These are phyloP conservation scores for Candolleomyces efflorescens DNA, from an alignment of 768 basidiomycete species.

Conservation along the genomic window DNA sequence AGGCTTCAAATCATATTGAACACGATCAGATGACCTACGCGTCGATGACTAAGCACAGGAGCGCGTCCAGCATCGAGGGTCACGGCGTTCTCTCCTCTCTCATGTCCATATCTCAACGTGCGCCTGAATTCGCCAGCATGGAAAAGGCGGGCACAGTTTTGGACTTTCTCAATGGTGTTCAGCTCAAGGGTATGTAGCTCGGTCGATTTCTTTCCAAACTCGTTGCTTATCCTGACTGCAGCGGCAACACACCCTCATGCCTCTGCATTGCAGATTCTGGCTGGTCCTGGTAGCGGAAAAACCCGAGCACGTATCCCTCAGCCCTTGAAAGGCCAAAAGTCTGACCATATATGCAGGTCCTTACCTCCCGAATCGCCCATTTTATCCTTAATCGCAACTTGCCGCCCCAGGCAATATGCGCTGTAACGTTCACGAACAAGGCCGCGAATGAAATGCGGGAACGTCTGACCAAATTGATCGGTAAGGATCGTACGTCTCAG, in stretches of 20 bases:
- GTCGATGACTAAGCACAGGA: no score
- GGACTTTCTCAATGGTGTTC: conserved; percentile 30
- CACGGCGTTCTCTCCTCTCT: no score
- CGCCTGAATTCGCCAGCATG: neutral
- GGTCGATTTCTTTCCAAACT: neutral
- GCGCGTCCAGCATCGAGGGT: no score
- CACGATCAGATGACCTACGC: no score
- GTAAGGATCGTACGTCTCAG: conserved; percentile 46
- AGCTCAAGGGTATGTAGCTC: conserved; percentile 30
- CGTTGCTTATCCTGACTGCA: conserved; percentile 24
- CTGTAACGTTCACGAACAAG: conserved; percentile 88
- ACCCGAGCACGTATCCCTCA: conserved; percentile 39
- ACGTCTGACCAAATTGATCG: conserved; percentile 64
- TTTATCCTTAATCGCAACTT: conserved; percentile 51
- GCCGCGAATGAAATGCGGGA: conserved; percentile 85
- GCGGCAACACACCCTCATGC: conserved; percentile 64
- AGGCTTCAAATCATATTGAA: no score
- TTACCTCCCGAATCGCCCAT: conserved; percentile 66
- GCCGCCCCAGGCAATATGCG: conserved; percentile 58
- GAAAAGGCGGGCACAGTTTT: conserved; percentile 9
- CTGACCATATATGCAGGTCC: conserved; percentile 34
- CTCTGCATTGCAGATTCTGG: conserved; percentile 72
- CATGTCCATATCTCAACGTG: no score
- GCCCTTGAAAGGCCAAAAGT: neutral
- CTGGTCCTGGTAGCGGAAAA: conserved; percentile 75